Evolutionary conservation across 1,284 basidiomycete genomes (phyloP).

Genomic region (Inonotus hispidus): DNA sequence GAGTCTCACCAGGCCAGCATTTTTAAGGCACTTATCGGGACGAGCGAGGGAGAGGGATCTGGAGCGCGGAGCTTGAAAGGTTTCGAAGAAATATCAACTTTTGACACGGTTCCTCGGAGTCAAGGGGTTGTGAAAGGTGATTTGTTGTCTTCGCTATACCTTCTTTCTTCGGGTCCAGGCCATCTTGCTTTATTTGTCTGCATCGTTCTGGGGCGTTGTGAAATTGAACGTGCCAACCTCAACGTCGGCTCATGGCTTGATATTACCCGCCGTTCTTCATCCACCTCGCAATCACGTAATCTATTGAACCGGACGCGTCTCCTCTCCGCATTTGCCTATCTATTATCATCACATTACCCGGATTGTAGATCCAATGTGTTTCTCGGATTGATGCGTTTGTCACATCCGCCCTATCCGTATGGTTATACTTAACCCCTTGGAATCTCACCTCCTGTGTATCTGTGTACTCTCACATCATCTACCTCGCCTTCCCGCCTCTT

Average conservation of each 20-base stretch:
- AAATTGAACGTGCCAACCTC: too few relatives aligned
- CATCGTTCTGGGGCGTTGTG: too few relatives aligned
- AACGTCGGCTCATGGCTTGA: too few relatives aligned
- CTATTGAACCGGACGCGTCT: background rate
- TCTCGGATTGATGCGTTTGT: background rate
- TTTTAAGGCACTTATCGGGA: conserved; percentile 1
- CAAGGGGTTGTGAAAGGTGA: too few relatives aligned
- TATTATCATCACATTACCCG: background rate
- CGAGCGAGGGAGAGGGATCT: background rate
- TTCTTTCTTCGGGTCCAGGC: too few relatives aligned
- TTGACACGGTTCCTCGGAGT: background rate
- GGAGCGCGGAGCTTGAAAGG: background rate
- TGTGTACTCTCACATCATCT: background rate
- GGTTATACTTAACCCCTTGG: background rate
- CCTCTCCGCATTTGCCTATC: background rate
- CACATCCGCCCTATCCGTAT: background rate
- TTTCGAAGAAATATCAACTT: background rate
- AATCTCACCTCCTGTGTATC: background rate
- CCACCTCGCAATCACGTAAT: too few relatives aligned
- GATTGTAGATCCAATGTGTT: background rate
- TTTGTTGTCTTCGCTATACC: too few relatives aligned
- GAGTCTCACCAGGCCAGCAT: conserved; percentile 7
- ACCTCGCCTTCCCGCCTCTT: background rate
- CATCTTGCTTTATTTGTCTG: too few relatives aligned
- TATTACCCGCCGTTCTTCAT: too few relatives aligned